phyloP scores from a whole-genome alignment of 2,329 filamentous ascomycete genomes.

The Talaromyces sp. region DNA sequence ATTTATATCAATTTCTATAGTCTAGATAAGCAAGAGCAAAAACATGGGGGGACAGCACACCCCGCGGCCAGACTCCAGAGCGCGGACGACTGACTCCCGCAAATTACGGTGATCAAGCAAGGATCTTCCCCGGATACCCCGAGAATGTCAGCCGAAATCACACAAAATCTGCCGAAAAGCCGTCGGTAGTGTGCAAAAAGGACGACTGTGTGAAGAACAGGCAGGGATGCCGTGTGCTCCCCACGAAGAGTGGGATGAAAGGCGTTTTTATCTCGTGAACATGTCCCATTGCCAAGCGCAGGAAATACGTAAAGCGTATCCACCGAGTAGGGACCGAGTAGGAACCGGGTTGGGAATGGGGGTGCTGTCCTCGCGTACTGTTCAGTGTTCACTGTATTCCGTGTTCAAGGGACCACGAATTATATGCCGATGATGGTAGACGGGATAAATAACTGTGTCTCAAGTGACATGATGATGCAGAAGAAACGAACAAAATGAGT shows the following conservation, averaged over 20 bases:
- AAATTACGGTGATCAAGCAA: not conserved
- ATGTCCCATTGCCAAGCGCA: not conserved
- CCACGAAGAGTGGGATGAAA: not conserved
- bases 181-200: not conserved
- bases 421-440: not conserved
- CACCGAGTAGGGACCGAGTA: not conserved
- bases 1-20: not conserved
- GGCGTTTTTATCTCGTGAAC: not conserved
- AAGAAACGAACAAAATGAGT: too few species aligned
- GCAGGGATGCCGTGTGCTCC: not conserved
- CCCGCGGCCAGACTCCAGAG: not conserved
- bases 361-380: not conserved
- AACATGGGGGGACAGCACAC: not conserved
- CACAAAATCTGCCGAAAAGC: not conserved
- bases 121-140: not conserved
- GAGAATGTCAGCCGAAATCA: not conserved
- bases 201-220: not conserved
- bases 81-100: not conserved
- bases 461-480: too few species aligned
- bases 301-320: not conserved
- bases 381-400: too few species aligned
- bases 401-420: not conserved
- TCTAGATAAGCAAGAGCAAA: not conserved
- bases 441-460: too few species aligned
- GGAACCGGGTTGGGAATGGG: not conserved